phyloP scores from a whole-genome alignment of 2,329 filamentous ascomycete species.

The Fonsecaea monophora region DNA sequence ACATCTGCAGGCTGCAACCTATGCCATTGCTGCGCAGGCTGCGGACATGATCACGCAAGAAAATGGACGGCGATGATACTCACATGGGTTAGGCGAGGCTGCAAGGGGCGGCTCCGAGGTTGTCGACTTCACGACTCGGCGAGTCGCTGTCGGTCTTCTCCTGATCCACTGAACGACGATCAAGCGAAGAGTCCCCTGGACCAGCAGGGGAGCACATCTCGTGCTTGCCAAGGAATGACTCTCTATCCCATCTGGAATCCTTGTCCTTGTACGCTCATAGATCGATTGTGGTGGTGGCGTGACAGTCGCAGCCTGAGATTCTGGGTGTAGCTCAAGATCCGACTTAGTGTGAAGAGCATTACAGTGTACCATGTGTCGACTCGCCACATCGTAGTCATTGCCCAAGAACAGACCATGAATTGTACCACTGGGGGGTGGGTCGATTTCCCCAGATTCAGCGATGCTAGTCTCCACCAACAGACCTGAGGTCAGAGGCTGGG shows the following conservation, averaged over 20 bases:
- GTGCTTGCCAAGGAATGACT: neutral
- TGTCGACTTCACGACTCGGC: neutral
- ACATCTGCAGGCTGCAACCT: slow-evolving; percentile 48
- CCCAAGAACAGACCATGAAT: neutral
- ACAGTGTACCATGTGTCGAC: neutral
- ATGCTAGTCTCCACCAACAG: neutral
- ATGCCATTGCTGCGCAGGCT: slow-evolving; percentile 55
- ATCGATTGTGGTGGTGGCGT: neutral
- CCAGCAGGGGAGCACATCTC: neutral
- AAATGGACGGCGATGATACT: neutral
- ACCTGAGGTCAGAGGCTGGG: too few species aligned
- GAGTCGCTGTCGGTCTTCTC: neutral
- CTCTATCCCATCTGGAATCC: neutral
- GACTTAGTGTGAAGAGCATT: neutral
- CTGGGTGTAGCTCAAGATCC: neutral
- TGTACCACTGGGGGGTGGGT: neutral
- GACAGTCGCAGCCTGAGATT: neutral
- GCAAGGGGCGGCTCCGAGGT: neutral
- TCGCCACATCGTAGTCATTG: neutral
- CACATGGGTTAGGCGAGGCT: neutral
- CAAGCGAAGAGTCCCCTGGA: too few species aligned
- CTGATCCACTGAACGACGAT: neutral
- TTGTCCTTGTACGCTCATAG: neutral
- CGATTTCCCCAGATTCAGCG: neutral
- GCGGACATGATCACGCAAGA: slow-evolving; percentile 26